These are phyloP conservation scores for Pseudogymnoascus sp. DNA, from an alignment of 2,329 filamentous ascomycete species.

Conservation along the genomic window DNA sequence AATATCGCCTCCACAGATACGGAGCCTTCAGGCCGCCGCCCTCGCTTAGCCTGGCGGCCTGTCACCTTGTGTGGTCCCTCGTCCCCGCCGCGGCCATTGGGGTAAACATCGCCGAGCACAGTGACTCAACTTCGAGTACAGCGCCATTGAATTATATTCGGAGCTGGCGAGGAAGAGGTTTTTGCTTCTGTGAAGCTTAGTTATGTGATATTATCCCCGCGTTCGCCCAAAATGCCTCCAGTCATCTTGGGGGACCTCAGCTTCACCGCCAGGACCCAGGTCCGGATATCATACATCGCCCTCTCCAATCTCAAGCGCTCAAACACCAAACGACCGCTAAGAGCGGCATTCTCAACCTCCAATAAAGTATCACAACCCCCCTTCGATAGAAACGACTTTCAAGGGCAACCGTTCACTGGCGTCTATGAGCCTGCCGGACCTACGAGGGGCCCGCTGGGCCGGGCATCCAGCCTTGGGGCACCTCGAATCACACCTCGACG, in stretches of 20 bases:
- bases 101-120: not conserved
- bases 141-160: not conserved
- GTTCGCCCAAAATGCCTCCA: slow-evolving; percentile 1
- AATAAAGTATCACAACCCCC: slow-evolving; percentile 26
- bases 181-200: not conserved
- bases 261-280: slow-evolving; percentile 24
- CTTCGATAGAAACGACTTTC: slow-evolving; percentile 50
- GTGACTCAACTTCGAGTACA: slow-evolving; percentile 1
- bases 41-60: not conserved
- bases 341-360: slow-evolving; percentile 26
- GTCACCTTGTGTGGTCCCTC: slow-evolving; percentile 3
- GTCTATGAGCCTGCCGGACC: slow-evolving; percentile 55
- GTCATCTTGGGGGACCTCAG: slow-evolving; percentile 23
- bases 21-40: not conserved
- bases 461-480: slow-evolving; percentile 43
- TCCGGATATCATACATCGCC: slow-evolving; percentile 32
- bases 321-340: not conserved
- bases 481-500: slow-evolving; percentile 57
- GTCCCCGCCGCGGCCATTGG: not conserved
- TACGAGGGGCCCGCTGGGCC: slow-evolving; percentile 53
- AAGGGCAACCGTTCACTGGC: slow-evolving; percentile 52
- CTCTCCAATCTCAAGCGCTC: slow-evolving; percentile 26
- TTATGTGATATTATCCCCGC: slow-evolving; percentile 1
- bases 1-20: not conserved
- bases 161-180: not conserved